Evolutionary conservation across 1,139 yeast genomes (phyloP).

Genomic region (Kodamaea alishanica): DNA sequence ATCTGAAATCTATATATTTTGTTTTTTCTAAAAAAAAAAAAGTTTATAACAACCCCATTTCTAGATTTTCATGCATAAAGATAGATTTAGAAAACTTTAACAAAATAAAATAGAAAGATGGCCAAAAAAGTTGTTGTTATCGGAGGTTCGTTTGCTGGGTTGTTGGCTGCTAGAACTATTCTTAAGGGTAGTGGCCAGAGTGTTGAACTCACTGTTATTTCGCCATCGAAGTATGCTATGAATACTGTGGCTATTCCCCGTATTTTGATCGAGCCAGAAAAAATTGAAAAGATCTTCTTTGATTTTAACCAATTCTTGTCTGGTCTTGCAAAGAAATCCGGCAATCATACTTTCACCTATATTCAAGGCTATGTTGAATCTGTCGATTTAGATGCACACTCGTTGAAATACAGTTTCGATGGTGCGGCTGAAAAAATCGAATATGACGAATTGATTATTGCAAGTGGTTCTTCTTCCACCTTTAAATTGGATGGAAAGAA

Average conservation of each 20-base stretch:
- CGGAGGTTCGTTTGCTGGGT: conserved; percentile 36
- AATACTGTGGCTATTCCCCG: conserved; percentile 31
- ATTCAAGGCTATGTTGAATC: conserved; percentile 20
- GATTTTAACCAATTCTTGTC: conserved; percentile 17
- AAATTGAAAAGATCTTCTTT: conserved; percentile 17
- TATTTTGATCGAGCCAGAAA: conserved; percentile 25
- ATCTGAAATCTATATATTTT: no score
- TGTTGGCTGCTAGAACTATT: conserved; percentile 22
- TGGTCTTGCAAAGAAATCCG: conserved; percentile 6
- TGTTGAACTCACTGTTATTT: conserved; percentile 13
- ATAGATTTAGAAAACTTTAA: no score
- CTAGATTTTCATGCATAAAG: no score
- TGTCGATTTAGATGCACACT: conserved; percentile 21
- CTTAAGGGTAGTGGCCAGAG: conserved; percentile 5
- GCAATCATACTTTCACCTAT: conserved; percentile 16
- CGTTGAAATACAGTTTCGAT: conserved; percentile 11
- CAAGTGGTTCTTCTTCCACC: conserved; percentile 30
- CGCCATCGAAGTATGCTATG: conserved; percentile 19
- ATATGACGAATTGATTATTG: conserved; percentile 33
- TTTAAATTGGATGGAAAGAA: conserved; percentile 24
- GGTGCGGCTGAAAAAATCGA: conserved; percentile 6
- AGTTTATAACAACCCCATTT: no score
- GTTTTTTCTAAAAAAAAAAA: no score
- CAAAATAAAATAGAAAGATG: no score
- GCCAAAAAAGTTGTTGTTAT: conserved; percentile 28